Conservation (phyloP, 2,329 filamentous ascomycete species). For the Aspergillus sp. region DNA sequence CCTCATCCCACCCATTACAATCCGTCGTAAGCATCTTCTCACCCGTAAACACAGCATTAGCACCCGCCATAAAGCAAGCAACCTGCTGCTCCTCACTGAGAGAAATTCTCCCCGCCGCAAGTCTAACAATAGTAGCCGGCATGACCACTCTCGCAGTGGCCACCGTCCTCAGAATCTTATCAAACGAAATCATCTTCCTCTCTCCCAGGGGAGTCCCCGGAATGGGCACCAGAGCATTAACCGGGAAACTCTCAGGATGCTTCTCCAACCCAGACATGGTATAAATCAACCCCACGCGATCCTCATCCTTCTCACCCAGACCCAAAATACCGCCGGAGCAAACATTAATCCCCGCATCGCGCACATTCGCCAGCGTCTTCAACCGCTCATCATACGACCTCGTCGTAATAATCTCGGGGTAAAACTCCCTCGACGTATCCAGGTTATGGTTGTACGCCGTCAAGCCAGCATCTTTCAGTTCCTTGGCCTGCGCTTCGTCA, state of each 20-base stretch:
- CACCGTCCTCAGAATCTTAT: constrained; percentile 77
- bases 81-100: constrained; percentile 89
- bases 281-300: constrained; percentile 80
- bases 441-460: constrained; percentile 96
- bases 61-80: constrained; percentile 84
- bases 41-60: constrained; percentile 92
- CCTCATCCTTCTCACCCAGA: constrained; percentile 74
- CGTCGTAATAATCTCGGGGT: constrained; percentile 82
- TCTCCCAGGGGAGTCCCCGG: constrained; percentile 84
- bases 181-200: constrained; percentile 70
- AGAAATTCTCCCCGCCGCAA: constrained; percentile 80
- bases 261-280: constrained; percentile 77
- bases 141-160: constrained; percentile 81
- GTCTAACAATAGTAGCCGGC: constrained; percentile 81
- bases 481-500: constrained; percentile 74
- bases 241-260: constrained; percentile 88
- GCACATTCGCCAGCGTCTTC: constrained; percentile 75
- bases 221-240: constrained; percentile 88
- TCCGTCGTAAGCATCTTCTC: constrained; percentile 96
- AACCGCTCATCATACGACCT: constrained; percentile 85
- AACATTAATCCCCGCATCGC: constrained; percentile 83
- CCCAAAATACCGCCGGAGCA: constrained; percentile 89
- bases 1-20: constrained; percentile 88
- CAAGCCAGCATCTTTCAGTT: constrained; percentile 79
- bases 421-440: constrained; percentile 86